Conservation (phyloP, 768 basidiomycete genomes). For the Cubamyces lactineus region DNA sequence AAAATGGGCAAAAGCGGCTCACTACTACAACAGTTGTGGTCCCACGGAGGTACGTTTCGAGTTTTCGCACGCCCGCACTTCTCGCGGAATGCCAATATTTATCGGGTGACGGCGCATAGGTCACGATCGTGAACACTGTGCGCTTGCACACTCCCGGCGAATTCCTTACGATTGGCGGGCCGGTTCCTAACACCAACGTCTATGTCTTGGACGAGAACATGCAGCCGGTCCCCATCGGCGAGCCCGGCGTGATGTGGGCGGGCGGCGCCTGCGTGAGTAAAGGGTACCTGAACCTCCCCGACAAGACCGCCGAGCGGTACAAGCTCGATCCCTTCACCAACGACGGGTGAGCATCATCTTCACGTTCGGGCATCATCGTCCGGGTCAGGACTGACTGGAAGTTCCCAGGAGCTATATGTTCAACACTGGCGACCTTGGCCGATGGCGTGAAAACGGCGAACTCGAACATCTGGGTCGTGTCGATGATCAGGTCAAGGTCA, state of each 20-base stretch:
- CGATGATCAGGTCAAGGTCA: slow-evolving; percentile 68
- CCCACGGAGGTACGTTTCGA: slow-evolving; percentile 51
- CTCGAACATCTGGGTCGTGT: slow-evolving; percentile 61
- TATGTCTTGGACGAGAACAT: slow-evolving; percentile 41
- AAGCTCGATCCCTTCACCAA: slow-evolving; percentile 51
- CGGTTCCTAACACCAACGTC: slow-evolving; percentile 56
- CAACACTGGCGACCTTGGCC: slow-evolving; percentile 64
- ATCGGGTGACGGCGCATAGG: slow-evolving; percentile 33
- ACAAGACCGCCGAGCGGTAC: slow-evolving; percentile 57
- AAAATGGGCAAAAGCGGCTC: slow-evolving; percentile 46
- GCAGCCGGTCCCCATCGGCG: slow-evolving; percentile 37
- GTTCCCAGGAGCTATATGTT: slow-evolving; percentile 47
- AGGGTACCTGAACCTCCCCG: slow-evolving; percentile 59
- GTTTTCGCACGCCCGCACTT: background rate
- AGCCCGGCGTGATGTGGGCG: slow-evolving; percentile 60
- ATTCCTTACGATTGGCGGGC: slow-evolving; percentile 52
- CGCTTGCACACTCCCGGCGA: slow-evolving; percentile 47
- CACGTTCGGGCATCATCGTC: background rate
- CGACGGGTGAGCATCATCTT: slow-evolving; percentile 44
- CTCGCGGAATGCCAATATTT: background rate
- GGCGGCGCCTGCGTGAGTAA: slow-evolving; percentile 60
- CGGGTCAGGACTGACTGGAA: slow-evolving; percentile 23
- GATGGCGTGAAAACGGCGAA: slow-evolving; percentile 55
- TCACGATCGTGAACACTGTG: slow-evolving; percentile 62
- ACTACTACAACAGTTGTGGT: slow-evolving; percentile 58